Conservation (phyloP, 2,329 filamentous ascomycete species). For the Fusarium pilosicola region DNA sequence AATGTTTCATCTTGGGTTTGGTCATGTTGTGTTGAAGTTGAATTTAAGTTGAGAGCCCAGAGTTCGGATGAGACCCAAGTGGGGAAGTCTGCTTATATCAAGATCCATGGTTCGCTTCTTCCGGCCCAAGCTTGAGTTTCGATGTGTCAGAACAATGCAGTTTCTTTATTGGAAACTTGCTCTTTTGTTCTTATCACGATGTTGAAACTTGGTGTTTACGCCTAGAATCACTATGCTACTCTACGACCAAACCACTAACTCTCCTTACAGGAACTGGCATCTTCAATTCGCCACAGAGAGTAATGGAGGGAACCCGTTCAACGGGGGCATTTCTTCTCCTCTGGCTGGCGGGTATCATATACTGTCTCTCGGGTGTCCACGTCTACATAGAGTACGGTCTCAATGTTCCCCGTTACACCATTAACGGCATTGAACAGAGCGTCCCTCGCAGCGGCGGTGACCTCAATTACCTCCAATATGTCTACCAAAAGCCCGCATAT, state of each 20-base stretch:
- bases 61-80: conserved; percentile 29
- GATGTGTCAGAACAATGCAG: conserved; percentile 21
- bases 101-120: conserved; percentile 23
- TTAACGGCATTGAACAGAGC: conserved; percentile 51
- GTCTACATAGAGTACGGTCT: conserved; percentile 59
- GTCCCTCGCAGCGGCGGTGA: conserved; percentile 59
- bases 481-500: conserved; percentile 53
- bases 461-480: conserved; percentile 60
- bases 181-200: neutral
- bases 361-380: conserved; percentile 50
- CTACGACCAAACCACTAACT: conserved; percentile 19
- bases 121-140: conserved; percentile 24
- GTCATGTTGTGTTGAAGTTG: conserved; percentile 34
- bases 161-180: neutral
- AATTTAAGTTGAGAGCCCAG: conserved; percentile 26
- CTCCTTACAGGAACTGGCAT: conserved; percentile 48
- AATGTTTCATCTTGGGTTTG: neutral
- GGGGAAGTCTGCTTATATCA: conserved; percentile 26
- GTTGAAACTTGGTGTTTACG: neutral
- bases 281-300: conserved; percentile 49
- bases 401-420: conserved; percentile 55
- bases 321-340: conserved; percentile 51
- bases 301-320: conserved; percentile 48
- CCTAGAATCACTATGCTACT: neutral
- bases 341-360: conserved; percentile 53